Percentiles rank a stretch among this genome's conserved stretches.
Evolutionary conservation across 2,329 filamentous ascomycete species (phyloP).

Genomic region (Nakataea oryzae): DNA sequence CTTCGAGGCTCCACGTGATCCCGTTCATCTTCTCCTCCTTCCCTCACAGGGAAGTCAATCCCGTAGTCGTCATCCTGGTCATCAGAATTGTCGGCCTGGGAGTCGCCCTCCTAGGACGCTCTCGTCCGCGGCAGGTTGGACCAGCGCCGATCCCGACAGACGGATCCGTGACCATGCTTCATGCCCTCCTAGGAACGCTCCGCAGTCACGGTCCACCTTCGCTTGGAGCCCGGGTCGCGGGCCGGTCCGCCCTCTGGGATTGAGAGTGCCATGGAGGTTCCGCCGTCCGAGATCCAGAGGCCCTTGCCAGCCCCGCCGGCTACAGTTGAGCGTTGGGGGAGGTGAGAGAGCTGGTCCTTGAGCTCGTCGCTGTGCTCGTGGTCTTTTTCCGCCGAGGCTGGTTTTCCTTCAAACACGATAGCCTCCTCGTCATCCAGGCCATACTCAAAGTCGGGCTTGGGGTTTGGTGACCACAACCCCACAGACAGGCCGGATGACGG

Average conservation of each 20-base stretch:
- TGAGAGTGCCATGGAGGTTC: not conserved
- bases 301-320: not conserved
- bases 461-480: constrained; percentile 35
- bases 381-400: constrained; percentile 8
- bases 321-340: not conserved
- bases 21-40: not conserved
- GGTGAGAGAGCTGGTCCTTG: not conserved
- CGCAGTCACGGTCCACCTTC: constrained; percentile 42
- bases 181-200: constrained; percentile 22
- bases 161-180: not conserved
- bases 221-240: constrained; percentile 36
- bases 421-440: constrained; percentile 31
- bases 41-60: not conserved
- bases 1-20: not conserved
- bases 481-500: constrained; percentile 13
- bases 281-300: not conserved
- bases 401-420: constrained; percentile 38
- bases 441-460: constrained; percentile 14
- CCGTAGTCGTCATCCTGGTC: not conserved
- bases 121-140: not conserved
- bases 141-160: not conserved
- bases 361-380: not conserved
- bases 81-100: not conserved
- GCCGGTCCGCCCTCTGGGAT: constrained; percentile 8
- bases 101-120: not conserved